Evolutionary conservation across 768 basidiomycete genomes (phyloP).

Genomic region (Psilocybe subaeruginosa): DNA sequence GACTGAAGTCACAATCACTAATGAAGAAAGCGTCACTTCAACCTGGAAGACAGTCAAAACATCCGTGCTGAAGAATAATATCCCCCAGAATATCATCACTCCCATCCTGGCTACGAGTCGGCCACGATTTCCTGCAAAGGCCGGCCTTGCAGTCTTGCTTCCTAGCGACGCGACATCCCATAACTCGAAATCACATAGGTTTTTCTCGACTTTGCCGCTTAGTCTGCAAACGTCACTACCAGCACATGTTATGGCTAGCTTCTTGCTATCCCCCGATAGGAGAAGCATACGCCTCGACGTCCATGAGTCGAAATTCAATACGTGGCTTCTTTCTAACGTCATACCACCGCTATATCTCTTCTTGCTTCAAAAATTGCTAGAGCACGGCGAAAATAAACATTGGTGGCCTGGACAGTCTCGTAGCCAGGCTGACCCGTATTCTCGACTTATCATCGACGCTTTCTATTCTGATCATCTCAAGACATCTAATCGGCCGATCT

Average conservation of each 20-base stretch:
- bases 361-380: constrained; percentile 34
- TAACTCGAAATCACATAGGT: constrained; percentile 15
- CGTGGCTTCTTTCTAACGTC: constrained; percentile 39
- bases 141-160: constrained; percentile 34
- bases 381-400: constrained; percentile 19
- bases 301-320: constrained; percentile 41
- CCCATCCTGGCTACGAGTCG: constrained; percentile 21
- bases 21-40: not conserved
- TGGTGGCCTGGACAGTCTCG: constrained; percentile 40
- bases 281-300: constrained; percentile 45
- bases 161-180: constrained; percentile 3
- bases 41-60: constrained; percentile 18
- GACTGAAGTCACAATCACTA: constrained; percentile 12
- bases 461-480: constrained; percentile 33
- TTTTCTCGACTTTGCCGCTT: constrained; percentile 50
- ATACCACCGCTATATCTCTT: constrained; percentile 41
- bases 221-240: constrained; percentile 42
- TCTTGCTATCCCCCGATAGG: constrained; percentile 49
- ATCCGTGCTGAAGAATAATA: constrained; percentile 13
- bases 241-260: constrained; percentile 49
- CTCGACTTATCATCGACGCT: constrained; percentile 24
- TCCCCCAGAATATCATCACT: constrained; percentile 10
- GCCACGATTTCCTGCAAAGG: constrained; percentile 31
- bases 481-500: constrained; percentile 25
- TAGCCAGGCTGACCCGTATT: constrained; percentile 16